Percentiles rank a stretch among this genome's conserved stretches.
Conservation (phyloP, 169 alveolate species). For the Plasmodium coatneyi region DNA sequence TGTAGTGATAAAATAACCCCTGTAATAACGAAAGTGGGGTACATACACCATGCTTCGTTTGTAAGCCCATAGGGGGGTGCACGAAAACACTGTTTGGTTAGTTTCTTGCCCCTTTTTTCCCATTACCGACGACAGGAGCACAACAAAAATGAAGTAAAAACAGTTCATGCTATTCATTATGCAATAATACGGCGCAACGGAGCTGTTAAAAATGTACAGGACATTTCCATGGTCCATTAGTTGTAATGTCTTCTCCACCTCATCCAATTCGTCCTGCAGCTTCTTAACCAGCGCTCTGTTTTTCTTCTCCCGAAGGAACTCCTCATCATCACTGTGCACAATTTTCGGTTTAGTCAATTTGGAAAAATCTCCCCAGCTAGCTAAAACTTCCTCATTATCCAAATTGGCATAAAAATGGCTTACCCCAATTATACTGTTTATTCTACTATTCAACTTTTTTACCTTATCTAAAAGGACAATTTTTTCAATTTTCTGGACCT, state of each 20-base stretch:
- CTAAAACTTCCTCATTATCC: background rate
- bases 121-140: conserved; percentile 55
- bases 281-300: conserved; percentile 10
- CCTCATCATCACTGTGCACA: conserved; percentile 73
- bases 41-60: background rate
- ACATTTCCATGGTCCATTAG: conserved; percentile 22
- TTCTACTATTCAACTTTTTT: conserved; percentile 6
- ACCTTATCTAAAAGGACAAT: conserved; percentile 40
- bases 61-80: background rate
- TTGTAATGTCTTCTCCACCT: conserved; percentile 11
- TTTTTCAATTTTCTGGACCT: conserved; percentile 42
- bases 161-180: conserved; percentile 51
- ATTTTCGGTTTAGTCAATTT: conserved; percentile 61
- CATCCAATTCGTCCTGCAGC: conserved; percentile 41
- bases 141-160: conserved; percentile 60
- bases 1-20: background rate
- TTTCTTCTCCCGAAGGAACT: conserved; percentile 45
- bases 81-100: background rate
- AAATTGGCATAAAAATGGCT: background rate
- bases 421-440: background rate
- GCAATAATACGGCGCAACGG: conserved; percentile 47
- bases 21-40: background rate
- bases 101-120: background rate
- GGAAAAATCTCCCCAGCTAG: background rate
- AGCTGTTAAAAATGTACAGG: conserved; percentile 36